Percentiles rank a stretch among this genome's conserved stretches.
phyloP scores from a whole-genome alignment of 148 eudicot genomes.

The Selenicereus undatus region DNA sequence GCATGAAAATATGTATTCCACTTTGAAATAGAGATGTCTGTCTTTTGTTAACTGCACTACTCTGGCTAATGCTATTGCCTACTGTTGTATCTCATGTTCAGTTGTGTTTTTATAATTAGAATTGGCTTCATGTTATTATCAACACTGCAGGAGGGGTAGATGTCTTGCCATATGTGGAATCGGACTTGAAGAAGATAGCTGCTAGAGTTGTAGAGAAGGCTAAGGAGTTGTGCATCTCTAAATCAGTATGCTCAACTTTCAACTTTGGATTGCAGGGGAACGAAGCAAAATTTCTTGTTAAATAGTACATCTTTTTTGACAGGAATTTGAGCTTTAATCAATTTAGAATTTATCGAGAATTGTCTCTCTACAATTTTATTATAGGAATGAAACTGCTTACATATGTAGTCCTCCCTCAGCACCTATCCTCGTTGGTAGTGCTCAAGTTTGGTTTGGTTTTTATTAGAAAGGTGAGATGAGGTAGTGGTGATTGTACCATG shows the following conservation, averaged over 20 bases:
- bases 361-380: background rate
- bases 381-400: background rate
- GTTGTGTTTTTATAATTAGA: background rate
- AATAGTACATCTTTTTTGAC: background rate
- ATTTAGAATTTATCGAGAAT: background rate
- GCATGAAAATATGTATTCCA: too few relatives aligned
- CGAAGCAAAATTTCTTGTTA: background rate
- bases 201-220: slow-evolving; percentile 35
- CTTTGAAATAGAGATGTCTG: background rate
- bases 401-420: background rate
- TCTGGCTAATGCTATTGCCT: background rate
- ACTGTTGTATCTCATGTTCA: background rate
- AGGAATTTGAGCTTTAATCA: background rate
- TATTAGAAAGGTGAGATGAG: background rate
- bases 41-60: background rate
- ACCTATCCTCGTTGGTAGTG: background rate
- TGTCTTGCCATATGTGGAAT: slow-evolving; percentile 40
- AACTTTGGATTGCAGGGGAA: background rate
- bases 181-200: slow-evolving; percentile 46
- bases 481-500: background rate
- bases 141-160: slow-evolving; percentile 35
- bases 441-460: background rate
- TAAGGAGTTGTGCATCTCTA: slow-evolving; percentile 36
- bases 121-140: background rate
- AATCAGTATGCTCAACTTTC: slow-evolving; percentile 28